A percentile compares a stretch with the other conserved stretches of the same genome.
Conservation (phyloP, 129 eudicot species). For the Flaveria bidentis region DNA sequence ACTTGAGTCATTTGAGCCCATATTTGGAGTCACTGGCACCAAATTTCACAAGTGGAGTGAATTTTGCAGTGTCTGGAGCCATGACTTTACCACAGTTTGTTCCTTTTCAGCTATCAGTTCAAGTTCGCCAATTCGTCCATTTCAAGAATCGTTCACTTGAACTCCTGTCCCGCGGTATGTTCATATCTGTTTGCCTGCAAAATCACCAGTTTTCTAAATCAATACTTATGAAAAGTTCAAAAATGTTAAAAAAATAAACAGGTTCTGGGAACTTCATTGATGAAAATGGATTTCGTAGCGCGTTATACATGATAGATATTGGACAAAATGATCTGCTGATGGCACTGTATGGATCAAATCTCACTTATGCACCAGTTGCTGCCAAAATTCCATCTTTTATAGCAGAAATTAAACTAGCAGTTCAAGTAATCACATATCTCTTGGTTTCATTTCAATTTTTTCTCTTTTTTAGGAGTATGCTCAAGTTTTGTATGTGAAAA, state of each 20-base stretch:
- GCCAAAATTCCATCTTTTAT: conserved; percentile 42
- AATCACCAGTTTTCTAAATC: background rate
- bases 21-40: conserved; percentile 48
- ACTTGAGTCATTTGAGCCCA: conserved; percentile 39
- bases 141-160: conserved; percentile 48
- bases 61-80: conserved; percentile 48
- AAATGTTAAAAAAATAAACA: conserved; percentile 16
- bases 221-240: background rate
- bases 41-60: conserved; percentile 49
- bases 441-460: background rate
- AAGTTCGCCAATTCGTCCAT: conserved; percentile 40
- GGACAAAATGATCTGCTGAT: conserved; percentile 42
- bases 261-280: conserved; percentile 34
- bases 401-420: conserved; percentile 43
- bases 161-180: conserved; percentile 35
- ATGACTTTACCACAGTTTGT: conserved; percentile 45
- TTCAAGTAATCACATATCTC: conserved; percentile 36
- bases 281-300: conserved; percentile 37
- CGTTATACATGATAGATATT: conserved; percentile 48
- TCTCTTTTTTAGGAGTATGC: background rate
- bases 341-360: conserved; percentile 42
- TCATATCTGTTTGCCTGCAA: background rate
- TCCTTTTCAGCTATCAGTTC: conserved; percentile 45
- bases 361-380: conserved; percentile 41
- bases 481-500: background rate